Conservation (phyloP, 306 rosid species). For the Citrullus amarus region DNA sequence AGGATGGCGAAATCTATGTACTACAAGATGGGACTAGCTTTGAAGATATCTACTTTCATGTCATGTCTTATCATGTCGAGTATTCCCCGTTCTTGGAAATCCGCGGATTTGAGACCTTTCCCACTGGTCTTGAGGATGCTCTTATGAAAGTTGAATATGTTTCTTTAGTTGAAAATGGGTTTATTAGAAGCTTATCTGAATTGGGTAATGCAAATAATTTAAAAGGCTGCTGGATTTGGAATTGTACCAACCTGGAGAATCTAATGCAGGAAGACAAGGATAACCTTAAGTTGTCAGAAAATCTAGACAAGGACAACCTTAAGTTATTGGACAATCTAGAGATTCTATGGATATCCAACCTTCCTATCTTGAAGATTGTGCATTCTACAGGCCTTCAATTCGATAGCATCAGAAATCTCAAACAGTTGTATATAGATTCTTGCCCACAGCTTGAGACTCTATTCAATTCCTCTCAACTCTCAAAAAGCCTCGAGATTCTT, state of each 20-base stretch:
- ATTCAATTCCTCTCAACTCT: slow-evolving; percentile 8
- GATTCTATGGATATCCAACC: slow-evolving; percentile 23
- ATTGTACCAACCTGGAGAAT: slow-evolving; percentile 6
- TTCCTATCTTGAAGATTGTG: slow-evolving; percentile 14
- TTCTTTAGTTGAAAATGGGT: slow-evolving; percentile 15
- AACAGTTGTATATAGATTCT: slow-evolving; percentile 17
- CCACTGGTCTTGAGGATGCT: slow-evolving; percentile 9
- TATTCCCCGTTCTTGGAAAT: slow-evolving; percentile 3
- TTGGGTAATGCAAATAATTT: not conserved
- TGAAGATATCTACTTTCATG: slow-evolving; percentile 3
- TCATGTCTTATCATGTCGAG: not conserved
- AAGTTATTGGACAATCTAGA: not conserved
- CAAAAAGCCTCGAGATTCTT: slow-evolving; percentile 14
- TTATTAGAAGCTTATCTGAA: slow-evolving; percentile 6
- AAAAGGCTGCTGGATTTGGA: slow-evolving; percentile 25
- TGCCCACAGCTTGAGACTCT: slow-evolving; percentile 17
- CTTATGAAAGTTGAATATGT: not conserved
- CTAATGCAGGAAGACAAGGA: slow-evolving; percentile 2
- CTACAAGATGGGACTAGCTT: not conserved
- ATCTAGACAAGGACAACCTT: not conserved
- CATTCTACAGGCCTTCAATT: not conserved
- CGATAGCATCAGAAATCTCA: slow-evolving; percentile 13
- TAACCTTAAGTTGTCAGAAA: not conserved
- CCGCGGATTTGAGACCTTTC: not conserved
- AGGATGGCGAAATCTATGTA: not conserved